These are phyloP conservation scores for Penicillium desertorum DNA, from an alignment of 495 filamentous ascomycete species.

Conservation along the genomic window DNA sequence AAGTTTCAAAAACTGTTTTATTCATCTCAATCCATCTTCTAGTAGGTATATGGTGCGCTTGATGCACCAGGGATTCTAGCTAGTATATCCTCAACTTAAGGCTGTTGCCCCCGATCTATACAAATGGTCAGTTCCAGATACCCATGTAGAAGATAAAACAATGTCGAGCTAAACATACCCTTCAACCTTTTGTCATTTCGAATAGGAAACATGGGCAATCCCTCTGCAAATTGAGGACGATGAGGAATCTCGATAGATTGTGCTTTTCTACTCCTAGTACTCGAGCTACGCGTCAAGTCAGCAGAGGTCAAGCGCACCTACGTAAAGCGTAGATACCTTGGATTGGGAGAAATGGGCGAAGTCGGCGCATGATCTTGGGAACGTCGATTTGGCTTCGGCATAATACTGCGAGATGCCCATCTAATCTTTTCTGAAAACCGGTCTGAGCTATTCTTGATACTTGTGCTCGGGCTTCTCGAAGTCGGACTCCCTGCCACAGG, in stretches of 20 bases:
- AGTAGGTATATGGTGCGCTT: background rate
- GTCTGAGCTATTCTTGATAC: background rate
- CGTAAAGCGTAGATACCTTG: background rate
- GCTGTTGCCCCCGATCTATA: background rate
- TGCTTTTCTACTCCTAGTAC: background rate
- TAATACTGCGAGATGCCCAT: conserved; percentile 11
- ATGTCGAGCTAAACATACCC: background rate
- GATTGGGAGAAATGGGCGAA: background rate
- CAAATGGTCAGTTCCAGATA: background rate
- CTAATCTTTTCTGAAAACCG: conserved; percentile 1
- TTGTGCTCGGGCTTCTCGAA: background rate
- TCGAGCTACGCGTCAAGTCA: background rate
- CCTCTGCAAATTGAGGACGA: conserved; percentile 15
- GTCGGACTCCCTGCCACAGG: background rate
- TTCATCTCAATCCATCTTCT: conserved; percentile 14
- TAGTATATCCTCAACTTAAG: background rate
- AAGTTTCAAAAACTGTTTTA: conserved; percentile 10
- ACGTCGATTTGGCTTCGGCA: conserved; percentile 11
- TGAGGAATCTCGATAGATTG: background rate
- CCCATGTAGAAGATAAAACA: background rate
- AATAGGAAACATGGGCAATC: conserved; percentile 12
- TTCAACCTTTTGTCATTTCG: conserved; percentile 5
- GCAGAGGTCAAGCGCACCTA: background rate
- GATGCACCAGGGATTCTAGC: background rate
- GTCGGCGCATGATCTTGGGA: background rate